Base-by-base conservation (phyloP, 306 rosid species). In the Canavalia gladiata region DNA sequence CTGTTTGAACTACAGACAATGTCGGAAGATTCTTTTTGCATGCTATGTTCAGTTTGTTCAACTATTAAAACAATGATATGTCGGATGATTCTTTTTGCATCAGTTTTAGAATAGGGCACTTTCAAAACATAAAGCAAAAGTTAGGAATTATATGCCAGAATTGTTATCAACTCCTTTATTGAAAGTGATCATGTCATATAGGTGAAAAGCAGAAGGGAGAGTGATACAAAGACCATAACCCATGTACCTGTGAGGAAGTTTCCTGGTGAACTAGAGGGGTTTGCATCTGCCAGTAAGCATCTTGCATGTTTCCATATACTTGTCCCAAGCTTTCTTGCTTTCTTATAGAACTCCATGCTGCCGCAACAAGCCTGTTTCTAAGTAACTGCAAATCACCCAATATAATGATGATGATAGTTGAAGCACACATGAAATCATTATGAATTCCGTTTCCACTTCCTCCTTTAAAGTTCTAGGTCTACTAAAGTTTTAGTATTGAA, bases 231-330 rank as follows among this genome's bases (percentile, higher is more conserved):
- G 74, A 57, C 3, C 74, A 54, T 71, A 64, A 58, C 13, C 71
- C 56, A 66, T 57, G 33, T 85, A 90, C 97, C 90, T 0, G 69
- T 50, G 92, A 75, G 8, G 91, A 77, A 55, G 90, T 74, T 74
- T 85, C 92, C 83, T 83, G 94, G 88, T 85, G 58, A 79, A 43
- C 28, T 57, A 83, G 86, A 62, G 97, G 95, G 64, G 90, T 83
- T 80, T 92, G 97, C 92, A 92, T 90, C 71, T 89, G 88, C 86
- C 88, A 79, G 72, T 89, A 90, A 74, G 95, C 90, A 82, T 89
- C 87, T 82, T 92, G 94, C 93, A 92, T 88, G 82, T 89, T 88
- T 82, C 67, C 91, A 80, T 89, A 92, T 50, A 92, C 82, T 88
- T 88, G 89, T 70, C 82, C 94, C 87, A 92, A 85, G 86, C 89